Evolutionary conservation across 2,329 filamentous ascomycete genomes (phyloP).

Genomic region (Didymellaceae sp.): DNA sequence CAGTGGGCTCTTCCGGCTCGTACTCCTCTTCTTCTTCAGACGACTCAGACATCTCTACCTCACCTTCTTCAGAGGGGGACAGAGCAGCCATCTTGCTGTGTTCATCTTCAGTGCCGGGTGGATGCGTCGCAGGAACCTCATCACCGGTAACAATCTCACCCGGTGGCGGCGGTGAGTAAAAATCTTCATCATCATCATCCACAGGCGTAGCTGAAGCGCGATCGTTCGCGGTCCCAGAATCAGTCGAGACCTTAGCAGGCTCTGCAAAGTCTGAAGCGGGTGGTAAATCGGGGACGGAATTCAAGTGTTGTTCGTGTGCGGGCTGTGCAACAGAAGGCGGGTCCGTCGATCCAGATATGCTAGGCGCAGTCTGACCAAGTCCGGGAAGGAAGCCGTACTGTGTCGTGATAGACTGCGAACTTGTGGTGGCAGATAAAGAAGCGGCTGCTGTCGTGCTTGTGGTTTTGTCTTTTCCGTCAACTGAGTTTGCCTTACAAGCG

Average conservation of each 20-base stretch:
- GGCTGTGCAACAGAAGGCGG: not conserved
- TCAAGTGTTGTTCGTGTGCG: not conserved
- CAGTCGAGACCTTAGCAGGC: not conserved
- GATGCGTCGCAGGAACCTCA: not conserved
- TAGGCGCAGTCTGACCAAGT: conserved; percentile 16
- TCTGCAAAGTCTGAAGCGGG: not conserved
- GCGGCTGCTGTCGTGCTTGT: not conserved
- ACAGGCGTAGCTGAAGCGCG: conserved; percentile 28
- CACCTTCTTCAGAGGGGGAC: conserved; percentile 41
- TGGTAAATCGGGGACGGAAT: not conserved
- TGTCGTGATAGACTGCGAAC: not conserved
- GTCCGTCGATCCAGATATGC: not conserved
- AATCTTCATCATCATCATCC: conserved; percentile 44
- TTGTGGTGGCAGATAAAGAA: not conserved
- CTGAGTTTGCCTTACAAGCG: not conserved
- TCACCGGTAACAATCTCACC: not conserved
- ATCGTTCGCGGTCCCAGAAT: not conserved
- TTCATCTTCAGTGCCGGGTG: conserved; percentile 7
- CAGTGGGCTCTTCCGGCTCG: conserved; percentile 36
- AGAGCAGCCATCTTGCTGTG: conserved; percentile 1
- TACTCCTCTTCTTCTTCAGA: conserved; percentile 41
- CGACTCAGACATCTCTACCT: conserved; percentile 46
- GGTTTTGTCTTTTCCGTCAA: not conserved
- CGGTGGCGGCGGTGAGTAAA: conserved; percentile 42
- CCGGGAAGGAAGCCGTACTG: conserved; percentile 21